Percentiles rank a stretch among this genome's conserved stretches.
phyloP scores from a whole-genome alignment of 768 basidiomycete genomes.

The Boletellus ananas region DNA sequence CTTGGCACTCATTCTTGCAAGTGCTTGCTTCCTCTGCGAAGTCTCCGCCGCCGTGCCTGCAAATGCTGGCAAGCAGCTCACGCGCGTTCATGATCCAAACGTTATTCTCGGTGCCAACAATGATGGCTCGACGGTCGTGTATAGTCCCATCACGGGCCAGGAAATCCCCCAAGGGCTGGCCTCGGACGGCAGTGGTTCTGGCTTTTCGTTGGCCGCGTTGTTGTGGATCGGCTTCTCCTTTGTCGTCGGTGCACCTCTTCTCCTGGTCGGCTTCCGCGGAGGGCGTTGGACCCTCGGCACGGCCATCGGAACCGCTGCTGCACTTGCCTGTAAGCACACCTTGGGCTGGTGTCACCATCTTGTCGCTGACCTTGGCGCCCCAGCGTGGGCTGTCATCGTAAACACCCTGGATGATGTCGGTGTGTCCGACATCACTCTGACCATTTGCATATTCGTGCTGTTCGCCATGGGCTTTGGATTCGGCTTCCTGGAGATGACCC shows the following conservation, averaged over 20 bases:
- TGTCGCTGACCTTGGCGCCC: background rate
- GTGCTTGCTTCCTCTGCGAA: background rate
- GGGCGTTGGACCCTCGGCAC: constrained; percentile 54
- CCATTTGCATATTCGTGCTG: constrained; percentile 44
- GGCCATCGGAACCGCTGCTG: constrained; percentile 48
- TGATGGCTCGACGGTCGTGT: constrained; percentile 40
- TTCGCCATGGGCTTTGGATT: constrained; percentile 50
- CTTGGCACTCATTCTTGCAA: constrained; percentile 15
- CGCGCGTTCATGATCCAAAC: constrained; percentile 28
- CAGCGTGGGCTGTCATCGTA: constrained; percentile 63
- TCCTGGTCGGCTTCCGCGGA: constrained; percentile 53
- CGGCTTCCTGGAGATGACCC: constrained; percentile 51
- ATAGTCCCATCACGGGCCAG: constrained; percentile 42
- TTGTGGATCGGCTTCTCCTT: constrained; percentile 58
- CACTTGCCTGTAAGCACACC: constrained; percentile 41
- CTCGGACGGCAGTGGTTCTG: constrained; percentile 55
- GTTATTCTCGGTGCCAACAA: constrained; percentile 21
- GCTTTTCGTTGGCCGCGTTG: constrained; percentile 45
- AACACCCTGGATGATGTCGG: constrained; percentile 50
- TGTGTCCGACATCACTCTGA: constrained; percentile 50
- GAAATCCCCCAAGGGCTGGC: constrained; percentile 51
- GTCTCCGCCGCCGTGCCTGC: constrained; percentile 8
- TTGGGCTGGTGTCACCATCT: background rate
- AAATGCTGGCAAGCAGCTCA: constrained; percentile 13
- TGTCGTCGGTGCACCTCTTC: constrained; percentile 49